Evolutionary conservation across 2,329 filamentous ascomycete genomes (phyloP).

Genomic region (Epichloe gansuensis): DNA sequence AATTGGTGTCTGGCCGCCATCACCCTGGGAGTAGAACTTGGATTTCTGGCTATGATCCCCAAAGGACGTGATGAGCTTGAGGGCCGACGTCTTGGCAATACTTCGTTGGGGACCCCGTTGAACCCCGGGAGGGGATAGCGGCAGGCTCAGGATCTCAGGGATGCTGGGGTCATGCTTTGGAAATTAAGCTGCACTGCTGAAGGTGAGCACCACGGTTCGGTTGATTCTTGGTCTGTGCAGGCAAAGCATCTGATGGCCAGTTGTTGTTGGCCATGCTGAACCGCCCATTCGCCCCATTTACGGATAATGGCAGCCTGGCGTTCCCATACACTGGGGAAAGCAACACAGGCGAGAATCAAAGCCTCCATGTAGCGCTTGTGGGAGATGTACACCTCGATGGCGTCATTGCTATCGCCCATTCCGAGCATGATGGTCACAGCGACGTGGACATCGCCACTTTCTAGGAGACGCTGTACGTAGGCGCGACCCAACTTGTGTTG

Average conservation of each 20-base stretch:
- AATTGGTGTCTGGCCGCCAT: slow-evolving; percentile 59
- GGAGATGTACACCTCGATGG: slow-evolving; percentile 91
- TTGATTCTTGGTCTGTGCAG: slow-evolving; percentile 74
- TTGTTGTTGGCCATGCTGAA: slow-evolving; percentile 77
- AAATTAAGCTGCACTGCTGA: slow-evolving; percentile 53
- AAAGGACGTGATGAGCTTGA: slow-evolving; percentile 90
- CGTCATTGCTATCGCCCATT: slow-evolving; percentile 84
- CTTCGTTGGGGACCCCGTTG: slow-evolving; percentile 46
- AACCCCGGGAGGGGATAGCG: slow-evolving; percentile 60
- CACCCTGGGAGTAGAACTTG: slow-evolving; percentile 47
- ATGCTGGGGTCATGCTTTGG: slow-evolving; percentile 41
- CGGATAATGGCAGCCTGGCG: slow-evolving; percentile 76
- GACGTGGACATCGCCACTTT: slow-evolving; percentile 81
- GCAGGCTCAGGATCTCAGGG: slow-evolving; percentile 53
- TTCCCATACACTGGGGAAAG: slow-evolving; percentile 80
- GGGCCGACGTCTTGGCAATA: slow-evolving; percentile 67
- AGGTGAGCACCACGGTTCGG: slow-evolving; percentile 80
- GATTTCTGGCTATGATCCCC: slow-evolving; percentile 50
- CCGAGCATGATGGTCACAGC: slow-evolving; percentile 88
- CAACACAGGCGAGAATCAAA: slow-evolving; percentile 72
- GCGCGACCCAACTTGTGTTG: slow-evolving; percentile 85
- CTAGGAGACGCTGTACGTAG: slow-evolving; percentile 81
- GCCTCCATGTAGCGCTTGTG: slow-evolving; percentile 90
- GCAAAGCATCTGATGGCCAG: slow-evolving; percentile 89
- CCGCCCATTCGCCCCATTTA: slow-evolving; percentile 90